phyloP scores from a whole-genome alignment of 495 filamentous ascomycete species.

The Trichocladium antarcticum region DNA sequence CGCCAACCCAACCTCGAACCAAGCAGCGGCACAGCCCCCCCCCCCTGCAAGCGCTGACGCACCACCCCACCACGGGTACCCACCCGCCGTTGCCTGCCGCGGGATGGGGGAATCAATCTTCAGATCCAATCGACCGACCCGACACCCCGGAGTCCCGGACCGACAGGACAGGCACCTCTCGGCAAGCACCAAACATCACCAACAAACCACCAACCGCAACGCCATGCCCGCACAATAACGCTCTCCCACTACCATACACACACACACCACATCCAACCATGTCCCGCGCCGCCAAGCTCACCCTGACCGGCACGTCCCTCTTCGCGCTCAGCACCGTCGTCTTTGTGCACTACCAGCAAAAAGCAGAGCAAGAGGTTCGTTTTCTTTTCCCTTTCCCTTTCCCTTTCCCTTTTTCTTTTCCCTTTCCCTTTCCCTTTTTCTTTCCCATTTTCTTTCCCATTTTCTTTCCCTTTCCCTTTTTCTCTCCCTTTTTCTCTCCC shows the following conservation, averaged over 20 bases:
- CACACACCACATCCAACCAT: conserved; percentile 36
- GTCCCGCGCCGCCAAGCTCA: conserved; percentile 83
- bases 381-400: neutral
- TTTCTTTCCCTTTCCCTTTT: too few species aligned
- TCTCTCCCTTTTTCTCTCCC: too few species aligned
- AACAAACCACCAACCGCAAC: neutral
- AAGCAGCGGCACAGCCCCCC: conserved; percentile 6
- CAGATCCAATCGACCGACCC: neutral
- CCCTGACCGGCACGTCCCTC: conserved; percentile 63
- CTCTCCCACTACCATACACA: neutral
- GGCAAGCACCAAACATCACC: neutral
- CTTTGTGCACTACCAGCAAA: conserved; percentile 83
- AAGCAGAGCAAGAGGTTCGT: conserved; percentile 71
- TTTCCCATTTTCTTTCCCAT: neutral
- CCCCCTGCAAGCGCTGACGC: conserved; percentile 4
- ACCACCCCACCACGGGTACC: neutral
- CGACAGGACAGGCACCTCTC: neutral
- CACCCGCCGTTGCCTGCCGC: conserved; percentile 12
- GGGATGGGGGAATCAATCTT: neutral
- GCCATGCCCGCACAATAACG: conserved; percentile 1
- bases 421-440: neutral
- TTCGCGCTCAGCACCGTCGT: conserved; percentile 65
- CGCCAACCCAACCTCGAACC: conserved; percentile 1
- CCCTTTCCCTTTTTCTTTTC: neutral
- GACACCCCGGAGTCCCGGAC: neutral